phyloP scores from a whole-genome alignment of 768 basidiomycete genomes.

The Leccinum incarnatum region DNA sequence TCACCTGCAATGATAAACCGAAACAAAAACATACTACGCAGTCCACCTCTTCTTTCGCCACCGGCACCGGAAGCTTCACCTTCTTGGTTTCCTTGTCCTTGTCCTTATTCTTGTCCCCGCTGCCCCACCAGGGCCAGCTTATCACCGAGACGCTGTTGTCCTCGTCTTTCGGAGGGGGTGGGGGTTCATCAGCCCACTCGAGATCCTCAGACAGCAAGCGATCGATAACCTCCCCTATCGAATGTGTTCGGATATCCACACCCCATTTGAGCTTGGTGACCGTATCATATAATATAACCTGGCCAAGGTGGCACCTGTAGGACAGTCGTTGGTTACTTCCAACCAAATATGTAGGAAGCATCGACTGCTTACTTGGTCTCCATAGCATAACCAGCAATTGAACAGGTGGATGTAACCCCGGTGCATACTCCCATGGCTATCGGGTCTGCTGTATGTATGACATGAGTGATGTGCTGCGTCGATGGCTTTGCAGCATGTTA shows the following conservation, averaged over 20 bases:
- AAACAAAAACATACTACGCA: constrained; percentile 52
- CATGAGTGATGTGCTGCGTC: constrained; percentile 74
- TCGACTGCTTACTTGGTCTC: constrained; percentile 51
- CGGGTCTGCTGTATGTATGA: constrained; percentile 93
- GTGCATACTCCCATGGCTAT: constrained; percentile 85
- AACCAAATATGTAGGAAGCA: background rate
- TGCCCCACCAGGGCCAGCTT: constrained; percentile 30
- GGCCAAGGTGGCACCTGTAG: constrained; percentile 82
- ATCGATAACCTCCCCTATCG: constrained; percentile 69
- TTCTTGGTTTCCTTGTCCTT: constrained; percentile 20
- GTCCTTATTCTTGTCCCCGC: constrained; percentile 32
- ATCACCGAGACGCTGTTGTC: background rate
- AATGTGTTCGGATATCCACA: constrained; percentile 70
- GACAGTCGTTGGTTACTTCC: background rate
- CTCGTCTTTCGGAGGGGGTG: constrained; percentile 7
- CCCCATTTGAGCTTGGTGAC: constrained; percentile 78
- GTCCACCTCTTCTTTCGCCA: constrained; percentile 51
- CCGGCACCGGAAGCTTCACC: constrained; percentile 42
- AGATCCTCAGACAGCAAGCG: constrained; percentile 52
- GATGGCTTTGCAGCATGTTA: constrained; percentile 48
- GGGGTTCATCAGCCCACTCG: constrained; percentile 45
- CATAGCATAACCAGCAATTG: constrained; percentile 82
- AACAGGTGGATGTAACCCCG: constrained; percentile 74
- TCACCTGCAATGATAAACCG: background rate
- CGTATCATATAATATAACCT: constrained; percentile 81